Evolutionary conservation across 139 green algal genomes (phyloP), one percentile per base, ranked within the genome.

Genomic region (Tetraselmis striata): DNA sequence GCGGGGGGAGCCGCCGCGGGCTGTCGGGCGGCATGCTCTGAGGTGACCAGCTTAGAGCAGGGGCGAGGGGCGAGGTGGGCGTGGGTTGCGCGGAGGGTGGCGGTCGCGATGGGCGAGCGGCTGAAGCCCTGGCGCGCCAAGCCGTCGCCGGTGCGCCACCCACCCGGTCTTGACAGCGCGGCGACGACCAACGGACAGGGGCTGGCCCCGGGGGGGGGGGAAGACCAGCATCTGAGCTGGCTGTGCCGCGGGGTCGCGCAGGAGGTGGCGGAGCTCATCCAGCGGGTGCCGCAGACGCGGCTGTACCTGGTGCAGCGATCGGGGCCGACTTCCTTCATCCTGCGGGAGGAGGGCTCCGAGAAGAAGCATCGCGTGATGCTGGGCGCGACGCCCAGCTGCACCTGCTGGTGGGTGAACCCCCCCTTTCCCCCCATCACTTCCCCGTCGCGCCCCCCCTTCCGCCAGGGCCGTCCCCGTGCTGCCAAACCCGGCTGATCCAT

Each of bases 311-410:
- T 92, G 29, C 84, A 89, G 58, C 84, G 85, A 22, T 77, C 80
- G 0, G 89, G 89, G 0, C 89, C 89, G 30, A 92, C 87, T 1
- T 91, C 85, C 28, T 92, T 92, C 76, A 59, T 90, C 1, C 59
- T 92, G 23, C 81, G 85, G 24, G 89, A 91, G 79, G 85, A 89
- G 5, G 83, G 81, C 18, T 79, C 30, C 29, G 85, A 90, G 25
- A 26, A 84, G 0, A 89, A 92, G 77, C 83, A 85, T 76, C 86
- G 88, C 11, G 85, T 92, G 2, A 81, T 80, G 18, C 83, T 91
- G 23, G 89, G 89, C 2, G 80, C 83, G 0, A 81, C 81, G 11
- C 84, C 83, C 18, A 86, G 27, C 28, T 92, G 89, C 85, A 82
- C 80, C 28, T 90, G 86, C 78, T 67, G 28, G 30, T 81, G 31